These are phyloP conservation scores for Malus hybrid DNA, from an alignment of 331 rosid genomes.

Conservation along the genomic window DNA sequence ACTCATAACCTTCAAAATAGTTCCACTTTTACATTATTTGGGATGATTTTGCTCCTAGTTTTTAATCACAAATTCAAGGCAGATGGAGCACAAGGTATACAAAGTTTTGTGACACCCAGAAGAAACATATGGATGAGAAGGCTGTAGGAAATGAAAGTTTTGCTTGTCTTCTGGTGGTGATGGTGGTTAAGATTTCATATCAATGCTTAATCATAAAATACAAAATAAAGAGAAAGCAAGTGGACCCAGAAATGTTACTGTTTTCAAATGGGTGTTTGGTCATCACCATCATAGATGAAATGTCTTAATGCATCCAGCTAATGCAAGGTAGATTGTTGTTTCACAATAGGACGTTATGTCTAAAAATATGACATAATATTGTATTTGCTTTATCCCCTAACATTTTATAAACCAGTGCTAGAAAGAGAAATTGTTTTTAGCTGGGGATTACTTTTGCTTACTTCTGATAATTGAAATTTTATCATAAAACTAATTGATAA, in stretches of 20 bases:
- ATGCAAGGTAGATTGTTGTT: slow-evolving; percentile 17
- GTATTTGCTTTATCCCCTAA: not conserved
- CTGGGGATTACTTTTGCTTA: not conserved
- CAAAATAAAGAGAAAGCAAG: not conserved
- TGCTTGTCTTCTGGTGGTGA: slow-evolving; percentile 15
- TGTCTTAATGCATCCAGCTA: slow-evolving; percentile 40
- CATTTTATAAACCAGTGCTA: not conserved
- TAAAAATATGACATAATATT: not conserved
- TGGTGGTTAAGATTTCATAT: slow-evolving; percentile 46
- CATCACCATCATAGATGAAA: slow-evolving; percentile 25
- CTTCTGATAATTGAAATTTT: not conserved
- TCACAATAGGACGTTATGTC: not conserved
- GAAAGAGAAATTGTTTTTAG: not conserved
- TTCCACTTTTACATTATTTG: not conserved
- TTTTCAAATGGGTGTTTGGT: slow-evolving; percentile 13
- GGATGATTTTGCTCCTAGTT: not conserved
- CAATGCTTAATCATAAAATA: slow-evolving; percentile 14
- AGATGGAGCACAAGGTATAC: not conserved
- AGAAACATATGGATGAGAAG: not conserved
- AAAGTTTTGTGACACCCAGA: not conserved
- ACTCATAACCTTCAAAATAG: not conserved
- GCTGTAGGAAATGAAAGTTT: not conserved
- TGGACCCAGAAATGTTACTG: slow-evolving; percentile 23
- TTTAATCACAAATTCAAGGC: not conserved
- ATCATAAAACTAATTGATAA: not conserved